Conservation (phyloP, 768 basidiomycete genomes). For the Phallus indusiatus region DNA sequence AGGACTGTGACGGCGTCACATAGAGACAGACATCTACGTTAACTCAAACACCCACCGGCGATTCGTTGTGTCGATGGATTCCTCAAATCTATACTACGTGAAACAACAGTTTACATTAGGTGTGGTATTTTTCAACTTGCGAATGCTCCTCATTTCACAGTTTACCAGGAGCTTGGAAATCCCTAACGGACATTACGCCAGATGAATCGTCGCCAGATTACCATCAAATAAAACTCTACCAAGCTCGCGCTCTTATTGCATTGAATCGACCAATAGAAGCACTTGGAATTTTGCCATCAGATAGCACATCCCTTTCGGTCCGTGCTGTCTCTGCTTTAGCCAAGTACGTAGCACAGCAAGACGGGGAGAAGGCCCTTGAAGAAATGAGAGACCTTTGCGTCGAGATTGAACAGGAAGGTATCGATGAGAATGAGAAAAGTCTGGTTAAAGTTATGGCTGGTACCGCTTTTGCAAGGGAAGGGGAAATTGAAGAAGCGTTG, state of each 20-base stretch:
- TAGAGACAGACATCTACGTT: too few species aligned
- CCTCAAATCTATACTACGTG: constrained; percentile 55
- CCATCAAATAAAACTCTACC: constrained; percentile 57
- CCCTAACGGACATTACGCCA: constrained; percentile 46
- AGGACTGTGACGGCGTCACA: too few species aligned
- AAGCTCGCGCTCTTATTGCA: constrained; percentile 71
- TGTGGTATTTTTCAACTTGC: constrained; percentile 17
- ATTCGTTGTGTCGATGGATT: constrained; percentile 32
- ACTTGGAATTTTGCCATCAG: constrained; percentile 45
- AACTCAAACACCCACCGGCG: too few species aligned
- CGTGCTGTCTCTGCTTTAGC: constrained; percentile 69
- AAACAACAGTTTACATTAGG: constrained; percentile 72
- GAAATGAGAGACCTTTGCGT: constrained; percentile 77
- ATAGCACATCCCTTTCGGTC: constrained; percentile 54
- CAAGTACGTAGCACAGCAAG: constrained; percentile 41
- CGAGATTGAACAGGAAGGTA: constrained; percentile 70
- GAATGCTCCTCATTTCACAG: background rate
- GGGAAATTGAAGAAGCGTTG: constrained; percentile 85
- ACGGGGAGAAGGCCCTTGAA: constrained; percentile 51
- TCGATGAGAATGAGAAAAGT: constrained; percentile 58
- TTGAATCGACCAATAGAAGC: constrained; percentile 50
- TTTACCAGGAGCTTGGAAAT: constrained; percentile 52
- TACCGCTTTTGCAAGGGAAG: constrained; percentile 77
- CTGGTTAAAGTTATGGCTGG: constrained; percentile 73
- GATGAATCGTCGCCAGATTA: constrained; percentile 57